phyloP scores from a whole-genome alignment of 768 basidiomycete genomes.

The Baorangia bicolor region DNA sequence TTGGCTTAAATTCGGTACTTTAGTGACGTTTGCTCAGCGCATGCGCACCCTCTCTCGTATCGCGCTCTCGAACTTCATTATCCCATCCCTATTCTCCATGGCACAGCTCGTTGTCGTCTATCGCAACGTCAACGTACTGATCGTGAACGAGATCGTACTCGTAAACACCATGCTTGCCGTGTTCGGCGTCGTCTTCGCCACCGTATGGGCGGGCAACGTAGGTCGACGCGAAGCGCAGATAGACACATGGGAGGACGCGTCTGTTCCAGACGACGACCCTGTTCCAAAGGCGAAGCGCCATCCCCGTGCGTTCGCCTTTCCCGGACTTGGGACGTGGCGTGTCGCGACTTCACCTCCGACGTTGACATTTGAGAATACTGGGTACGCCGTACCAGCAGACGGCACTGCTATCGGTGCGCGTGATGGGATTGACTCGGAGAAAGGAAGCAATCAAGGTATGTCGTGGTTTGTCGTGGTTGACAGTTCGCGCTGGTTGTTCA shows the following conservation, averaged over 20 bases:
- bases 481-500: background rate
- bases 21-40: constrained; percentile 24
- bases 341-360: constrained; percentile 8
- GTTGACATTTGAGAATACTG: constrained; percentile 6
- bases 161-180: constrained; percentile 33
- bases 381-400: background rate
- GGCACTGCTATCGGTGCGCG: background rate
- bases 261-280: background rate
- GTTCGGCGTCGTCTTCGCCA: constrained; percentile 35
- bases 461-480: background rate
- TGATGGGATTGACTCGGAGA: background rate
- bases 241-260: background rate
- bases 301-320: background rate
- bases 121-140: constrained; percentile 16
- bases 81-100: constrained; percentile 33
- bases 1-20: background rate
- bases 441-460: constrained; percentile 2
- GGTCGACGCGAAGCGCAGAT: background rate
- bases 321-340: constrained; percentile 21
- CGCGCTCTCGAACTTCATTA: constrained; percentile 33
- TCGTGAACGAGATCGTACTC: constrained; percentile 28
- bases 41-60: constrained; percentile 29
- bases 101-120: constrained; percentile 32
- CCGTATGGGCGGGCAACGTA: constrained; percentile 27
- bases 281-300: background rate